A percentile compares a stretch with the other conserved stretches of the same genome.
Evolutionary conservation across 1,139 yeast genomes (phyloP).

Genomic region (Hanseniaspora sp.): DNA sequence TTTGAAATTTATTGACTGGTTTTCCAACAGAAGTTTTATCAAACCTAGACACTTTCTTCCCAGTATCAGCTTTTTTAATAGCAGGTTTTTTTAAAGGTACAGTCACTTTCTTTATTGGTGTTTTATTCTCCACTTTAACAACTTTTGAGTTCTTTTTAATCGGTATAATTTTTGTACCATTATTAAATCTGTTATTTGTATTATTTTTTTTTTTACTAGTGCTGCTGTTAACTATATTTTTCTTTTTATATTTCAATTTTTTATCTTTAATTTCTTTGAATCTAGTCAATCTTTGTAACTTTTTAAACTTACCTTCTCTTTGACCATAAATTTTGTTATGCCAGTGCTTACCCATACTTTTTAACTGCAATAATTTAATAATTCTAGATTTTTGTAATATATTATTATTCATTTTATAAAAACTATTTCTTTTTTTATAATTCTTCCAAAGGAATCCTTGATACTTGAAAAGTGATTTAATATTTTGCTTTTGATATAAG

Average conservation of each 20-base stretch:
- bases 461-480: slow-evolving; percentile 13
- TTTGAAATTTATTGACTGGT: neutral
- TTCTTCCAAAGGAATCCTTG: slow-evolving; percentile 11
- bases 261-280: slow-evolving; percentile 6
- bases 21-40: neutral
- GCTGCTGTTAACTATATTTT: no score
- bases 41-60: neutral
- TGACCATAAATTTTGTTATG: slow-evolving; percentile 8
- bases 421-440: slow-evolving; percentile 8
- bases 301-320: slow-evolving; percentile 10
- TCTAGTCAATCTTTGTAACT: neutral
- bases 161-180: slow-evolving; percentile 4
- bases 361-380: neutral
- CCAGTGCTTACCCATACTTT: slow-evolving; percentile 5
- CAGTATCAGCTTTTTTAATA: neutral
- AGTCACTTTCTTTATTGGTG: neutral
- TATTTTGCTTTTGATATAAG: slow-evolving; percentile 7
- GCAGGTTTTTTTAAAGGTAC: neutral
- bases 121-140: neutral
- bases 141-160: neutral
- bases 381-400: neutral
- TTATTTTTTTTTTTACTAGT: neutral
- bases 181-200: neutral
- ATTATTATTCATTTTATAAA: slow-evolving; percentile 7
- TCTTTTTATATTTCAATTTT: slow-evolving; percentile 1